A percentile compares a stretch with the other conserved stretches of the same genome.
These are phyloP conservation scores for Suillus ampliporus DNA, from an alignment of 768 basidiomycete species.

Conservation along the genomic window DNA sequence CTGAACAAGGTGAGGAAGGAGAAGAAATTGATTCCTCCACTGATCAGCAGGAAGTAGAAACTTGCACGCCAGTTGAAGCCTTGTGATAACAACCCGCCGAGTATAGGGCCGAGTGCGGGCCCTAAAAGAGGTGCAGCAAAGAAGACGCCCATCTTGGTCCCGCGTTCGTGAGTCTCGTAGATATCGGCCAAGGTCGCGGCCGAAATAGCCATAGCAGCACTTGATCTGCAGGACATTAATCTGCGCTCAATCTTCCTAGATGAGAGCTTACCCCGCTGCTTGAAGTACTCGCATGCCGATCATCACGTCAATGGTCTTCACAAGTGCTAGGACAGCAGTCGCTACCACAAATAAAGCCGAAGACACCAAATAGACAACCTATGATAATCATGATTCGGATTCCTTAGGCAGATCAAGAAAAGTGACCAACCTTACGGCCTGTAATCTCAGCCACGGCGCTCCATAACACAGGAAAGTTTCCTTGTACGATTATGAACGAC, in stretches of 20 bases:
- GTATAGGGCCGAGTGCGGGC: conserved; percentile 69
- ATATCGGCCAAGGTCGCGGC: conserved; percentile 82
- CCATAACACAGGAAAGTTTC: conserved; percentile 71
- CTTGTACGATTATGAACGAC: conserved; percentile 77
- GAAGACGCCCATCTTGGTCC: conserved; percentile 81
- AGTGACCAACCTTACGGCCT: conserved; percentile 64
- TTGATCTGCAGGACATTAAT: conserved; percentile 49
- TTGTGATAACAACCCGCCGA: conserved; percentile 72
- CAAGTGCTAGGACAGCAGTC: conserved; percentile 60
- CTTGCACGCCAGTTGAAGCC: conserved; percentile 78
- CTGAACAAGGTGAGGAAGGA: conserved; percentile 72
- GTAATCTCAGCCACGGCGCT: conserved; percentile 73
- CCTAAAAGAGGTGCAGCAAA: conserved; percentile 83
- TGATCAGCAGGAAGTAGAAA: conserved; percentile 81
- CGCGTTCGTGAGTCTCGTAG: conserved; percentile 75
- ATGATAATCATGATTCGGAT: conserved; percentile 11
- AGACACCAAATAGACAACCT: conserved; percentile 62
- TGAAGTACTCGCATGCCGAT: conserved; percentile 76
- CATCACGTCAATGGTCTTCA: conserved; percentile 56
- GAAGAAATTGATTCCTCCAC: conserved; percentile 58
- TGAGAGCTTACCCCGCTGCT: conserved; percentile 59
- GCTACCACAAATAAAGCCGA: conserved; percentile 58
- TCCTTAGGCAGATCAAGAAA: not conserved
- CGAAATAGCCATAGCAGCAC: conserved; percentile 73
- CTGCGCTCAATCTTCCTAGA: conserved; percentile 5